Conservation (phyloP, 2,329 filamentous ascomycete genomes). For the Periconia digitata region DNA sequence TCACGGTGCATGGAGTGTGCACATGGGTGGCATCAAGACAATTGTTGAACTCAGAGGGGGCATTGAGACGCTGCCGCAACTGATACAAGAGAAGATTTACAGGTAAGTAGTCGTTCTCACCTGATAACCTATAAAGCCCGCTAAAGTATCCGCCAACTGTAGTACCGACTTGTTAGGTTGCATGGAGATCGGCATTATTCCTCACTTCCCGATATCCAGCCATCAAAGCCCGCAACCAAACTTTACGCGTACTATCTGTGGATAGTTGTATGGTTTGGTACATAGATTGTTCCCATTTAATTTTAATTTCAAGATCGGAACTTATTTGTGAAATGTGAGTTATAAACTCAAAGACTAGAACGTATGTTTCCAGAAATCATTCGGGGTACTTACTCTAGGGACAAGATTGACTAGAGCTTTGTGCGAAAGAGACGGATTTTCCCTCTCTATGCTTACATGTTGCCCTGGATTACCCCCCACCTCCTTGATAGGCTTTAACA, state of each 20-base stretch:
- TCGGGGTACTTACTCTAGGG: too few species aligned
- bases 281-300: too few species aligned
- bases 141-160: background rate
- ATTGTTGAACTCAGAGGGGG: background rate
- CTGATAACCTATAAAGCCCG: background rate
- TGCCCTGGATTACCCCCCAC: too few species aligned
- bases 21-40: background rate
- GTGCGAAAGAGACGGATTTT: too few species aligned
- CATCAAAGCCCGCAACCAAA: background rate
- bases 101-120: background rate
- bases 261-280: background rate
- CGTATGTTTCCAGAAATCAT: too few species aligned
- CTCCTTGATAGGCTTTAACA: too few species aligned
- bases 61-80: background rate
- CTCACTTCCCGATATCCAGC: background rate
- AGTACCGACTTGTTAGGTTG: background rate
- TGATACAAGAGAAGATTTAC: background rate
- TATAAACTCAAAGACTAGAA: too few species aligned
- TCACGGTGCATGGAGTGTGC: background rate
- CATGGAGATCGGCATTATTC: background rate
- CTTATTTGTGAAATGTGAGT: too few species aligned
- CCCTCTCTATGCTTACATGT: too few species aligned
- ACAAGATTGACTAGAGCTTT: too few species aligned
- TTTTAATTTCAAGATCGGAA: too few species aligned
- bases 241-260: background rate